These are phyloP conservation scores for Leucoagaricus sp. DNA, from an alignment of 1,284 basidiomycete species.

Conservation along the genomic window DNA sequence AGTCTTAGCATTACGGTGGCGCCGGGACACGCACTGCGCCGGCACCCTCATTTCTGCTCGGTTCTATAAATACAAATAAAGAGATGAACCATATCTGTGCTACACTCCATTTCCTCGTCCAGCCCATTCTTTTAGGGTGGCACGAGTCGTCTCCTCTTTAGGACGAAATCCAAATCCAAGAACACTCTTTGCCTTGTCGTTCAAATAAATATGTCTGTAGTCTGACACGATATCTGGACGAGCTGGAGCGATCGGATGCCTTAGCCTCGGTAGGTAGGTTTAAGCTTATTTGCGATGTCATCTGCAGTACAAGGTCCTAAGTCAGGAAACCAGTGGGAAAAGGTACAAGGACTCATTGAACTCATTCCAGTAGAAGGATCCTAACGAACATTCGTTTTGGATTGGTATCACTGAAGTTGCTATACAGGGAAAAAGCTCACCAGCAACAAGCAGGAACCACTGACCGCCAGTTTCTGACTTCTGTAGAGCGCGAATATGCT, in stretches of 20 bases:
- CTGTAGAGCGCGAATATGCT: constrained; percentile 27
- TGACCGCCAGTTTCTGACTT: constrained; percentile 31
- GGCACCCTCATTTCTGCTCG: too few relatives aligned
- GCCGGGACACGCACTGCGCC: too few relatives aligned
- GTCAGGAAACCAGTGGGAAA: neutral
- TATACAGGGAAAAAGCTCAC: neutral
- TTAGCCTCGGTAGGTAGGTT: neutral
- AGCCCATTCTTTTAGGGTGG: neutral
- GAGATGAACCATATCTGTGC: too few relatives aligned
- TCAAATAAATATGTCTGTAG: neutral
- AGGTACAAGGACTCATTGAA: neutral
- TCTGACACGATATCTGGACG: neutral
- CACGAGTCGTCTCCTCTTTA: neutral
- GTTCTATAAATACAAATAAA: too few relatives aligned
- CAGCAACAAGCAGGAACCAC: neutral
- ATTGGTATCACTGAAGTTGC: too few relatives aligned
- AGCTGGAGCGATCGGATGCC: neutral
- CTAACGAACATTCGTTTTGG: too few relatives aligned
- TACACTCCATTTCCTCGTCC: neutral
- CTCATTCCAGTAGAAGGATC: neutral
- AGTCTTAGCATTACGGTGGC: too few relatives aligned
- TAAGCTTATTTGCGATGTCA: neutral
- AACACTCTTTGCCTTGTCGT: neutral
- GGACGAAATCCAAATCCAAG: neutral
- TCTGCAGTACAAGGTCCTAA: neutral